These are phyloP conservation scores for Monilinia polystroma DNA, from an alignment of 2,329 filamentous ascomycete genomes.

Conservation along the genomic window DNA sequence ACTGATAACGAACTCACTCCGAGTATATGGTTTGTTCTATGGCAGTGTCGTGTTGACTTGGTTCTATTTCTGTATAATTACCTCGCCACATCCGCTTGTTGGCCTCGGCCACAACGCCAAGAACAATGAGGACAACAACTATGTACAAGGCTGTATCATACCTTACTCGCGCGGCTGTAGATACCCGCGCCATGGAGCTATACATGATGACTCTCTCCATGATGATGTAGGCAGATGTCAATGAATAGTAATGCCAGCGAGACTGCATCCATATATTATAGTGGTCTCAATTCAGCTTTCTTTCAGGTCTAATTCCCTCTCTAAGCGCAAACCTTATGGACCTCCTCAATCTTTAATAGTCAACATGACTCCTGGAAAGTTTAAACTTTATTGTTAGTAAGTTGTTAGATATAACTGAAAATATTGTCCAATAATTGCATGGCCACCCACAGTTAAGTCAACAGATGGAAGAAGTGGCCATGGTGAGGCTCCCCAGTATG, in stretches of 20 bases:
- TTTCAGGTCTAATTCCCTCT: background rate
- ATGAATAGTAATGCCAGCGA: slow-evolving; percentile 4
- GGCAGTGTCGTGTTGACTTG: background rate
- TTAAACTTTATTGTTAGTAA: too few species aligned
- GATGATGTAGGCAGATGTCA: background rate
- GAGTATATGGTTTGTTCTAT: background rate
- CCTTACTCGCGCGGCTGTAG: slow-evolving; percentile 16
- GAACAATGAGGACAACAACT: slow-evolving; percentile 10
- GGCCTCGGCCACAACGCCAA: slow-evolving; percentile 1
- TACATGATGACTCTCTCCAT: background rate
- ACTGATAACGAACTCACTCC: background rate
- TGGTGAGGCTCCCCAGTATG: background rate
- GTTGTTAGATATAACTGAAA: too few species aligned
- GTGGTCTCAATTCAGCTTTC: background rate
- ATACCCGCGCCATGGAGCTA: background rate
- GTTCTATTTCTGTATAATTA: slow-evolving; percentile 13
- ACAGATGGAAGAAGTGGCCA: slow-evolving; percentile 4
- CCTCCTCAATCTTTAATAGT: background rate
- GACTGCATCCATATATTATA: background rate
- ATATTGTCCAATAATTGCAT: background rate
- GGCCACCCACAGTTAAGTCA: slow-evolving; percentile 11
- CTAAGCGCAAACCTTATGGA: background rate
- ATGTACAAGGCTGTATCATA: slow-evolving; percentile 6
- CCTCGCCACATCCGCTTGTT: slow-evolving; percentile 9
- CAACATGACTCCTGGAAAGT: slow-evolving; percentile 8